Percentiles rank a stretch among this genome's conserved stretches.
Evolutionary conservation across 129 eudicot genomes (phyloP).

Genomic region (Scalesia atractyloides): DNA sequence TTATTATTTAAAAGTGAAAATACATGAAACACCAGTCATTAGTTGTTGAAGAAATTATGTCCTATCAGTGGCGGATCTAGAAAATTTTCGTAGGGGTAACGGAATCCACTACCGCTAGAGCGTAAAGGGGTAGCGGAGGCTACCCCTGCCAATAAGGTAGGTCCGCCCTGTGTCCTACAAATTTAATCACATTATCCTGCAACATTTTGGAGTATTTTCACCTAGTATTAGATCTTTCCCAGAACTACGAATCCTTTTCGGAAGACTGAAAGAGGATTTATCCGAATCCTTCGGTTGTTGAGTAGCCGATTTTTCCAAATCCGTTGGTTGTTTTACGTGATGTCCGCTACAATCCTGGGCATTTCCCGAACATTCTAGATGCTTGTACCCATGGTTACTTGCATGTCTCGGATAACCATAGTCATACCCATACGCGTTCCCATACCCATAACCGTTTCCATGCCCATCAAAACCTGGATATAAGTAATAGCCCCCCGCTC

Average conservation of each 20-base stretch:
- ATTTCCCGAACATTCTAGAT: constrained; percentile 23
- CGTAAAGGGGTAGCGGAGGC: too few species aligned
- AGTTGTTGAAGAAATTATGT: too few species aligned
- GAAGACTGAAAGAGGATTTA: background rate
- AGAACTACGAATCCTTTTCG: constrained; percentile 9
- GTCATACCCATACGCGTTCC: background rate
- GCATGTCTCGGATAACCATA: background rate
- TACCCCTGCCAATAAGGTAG: too few species aligned
- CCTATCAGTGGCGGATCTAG: too few species aligned
- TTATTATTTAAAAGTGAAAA: background rate
- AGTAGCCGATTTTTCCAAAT: too few species aligned
- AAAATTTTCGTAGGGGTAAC: too few species aligned
- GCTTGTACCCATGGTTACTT: constrained; percentile 10
- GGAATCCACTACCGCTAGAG: too few species aligned
- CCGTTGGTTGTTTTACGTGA: background rate
- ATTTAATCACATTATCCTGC: constrained; percentile 23
- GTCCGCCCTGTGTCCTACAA: too few species aligned
- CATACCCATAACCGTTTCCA: constrained; percentile 4
- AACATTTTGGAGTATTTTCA: background rate
- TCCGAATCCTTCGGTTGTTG: constrained; percentile 6
- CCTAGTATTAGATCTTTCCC: background rate
- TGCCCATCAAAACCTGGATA: constrained; percentile 20
- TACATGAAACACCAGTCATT: background rate
- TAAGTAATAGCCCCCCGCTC: constrained; percentile 5
- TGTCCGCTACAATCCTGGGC: constrained; percentile 18